phyloP scores from a whole-genome alignment of 2,329 filamentous ascomycete genomes.

The Aquanectria penicillioides region DNA sequence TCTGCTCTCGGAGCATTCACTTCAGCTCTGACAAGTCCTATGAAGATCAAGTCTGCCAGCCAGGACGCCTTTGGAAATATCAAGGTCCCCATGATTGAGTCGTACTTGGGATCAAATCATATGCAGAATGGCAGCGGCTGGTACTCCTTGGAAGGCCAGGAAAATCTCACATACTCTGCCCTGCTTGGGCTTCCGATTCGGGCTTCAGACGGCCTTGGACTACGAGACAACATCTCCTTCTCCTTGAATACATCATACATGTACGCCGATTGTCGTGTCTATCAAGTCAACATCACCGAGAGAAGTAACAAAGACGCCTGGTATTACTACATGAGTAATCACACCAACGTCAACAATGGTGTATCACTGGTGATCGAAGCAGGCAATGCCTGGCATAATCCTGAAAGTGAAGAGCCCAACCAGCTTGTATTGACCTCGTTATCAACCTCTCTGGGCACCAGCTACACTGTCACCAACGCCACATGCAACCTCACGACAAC shows the following conservation, averaged over 20 bases:
- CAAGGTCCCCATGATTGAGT: constrained; percentile 23
- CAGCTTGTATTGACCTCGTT: not conserved
- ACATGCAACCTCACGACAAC: not conserved
- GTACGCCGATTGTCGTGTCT: not conserved
- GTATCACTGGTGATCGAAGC: too few relatives aligned
- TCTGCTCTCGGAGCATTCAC: constrained; percentile 10
- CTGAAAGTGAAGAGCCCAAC: not conserved
- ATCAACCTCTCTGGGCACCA: fast-evolving
- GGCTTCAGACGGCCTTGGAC: not conserved
- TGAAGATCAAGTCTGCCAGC: constrained; percentile 7
- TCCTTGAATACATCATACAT: constrained; percentile 2
- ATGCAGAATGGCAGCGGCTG: not conserved
- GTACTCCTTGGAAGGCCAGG: not conserved
- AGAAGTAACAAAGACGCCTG: not conserved
- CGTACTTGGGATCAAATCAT: not conserved
- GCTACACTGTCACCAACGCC: not conserved
- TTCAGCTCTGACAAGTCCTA: constrained; percentile 3
- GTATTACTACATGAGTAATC: not conserved
- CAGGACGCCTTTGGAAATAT: constrained; percentile 23
- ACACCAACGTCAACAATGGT: too few relatives aligned
- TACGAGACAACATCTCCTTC: not conserved
- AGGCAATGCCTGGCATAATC: too few relatives aligned
- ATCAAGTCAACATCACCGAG: not conserved
- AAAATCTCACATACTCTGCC: constrained; percentile 5
- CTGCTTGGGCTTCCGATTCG: constrained; percentile 15